Evolutionary conservation across 768 basidiomycete species (phyloP).

Genomic region (Solioccasus polychromus): DNA sequence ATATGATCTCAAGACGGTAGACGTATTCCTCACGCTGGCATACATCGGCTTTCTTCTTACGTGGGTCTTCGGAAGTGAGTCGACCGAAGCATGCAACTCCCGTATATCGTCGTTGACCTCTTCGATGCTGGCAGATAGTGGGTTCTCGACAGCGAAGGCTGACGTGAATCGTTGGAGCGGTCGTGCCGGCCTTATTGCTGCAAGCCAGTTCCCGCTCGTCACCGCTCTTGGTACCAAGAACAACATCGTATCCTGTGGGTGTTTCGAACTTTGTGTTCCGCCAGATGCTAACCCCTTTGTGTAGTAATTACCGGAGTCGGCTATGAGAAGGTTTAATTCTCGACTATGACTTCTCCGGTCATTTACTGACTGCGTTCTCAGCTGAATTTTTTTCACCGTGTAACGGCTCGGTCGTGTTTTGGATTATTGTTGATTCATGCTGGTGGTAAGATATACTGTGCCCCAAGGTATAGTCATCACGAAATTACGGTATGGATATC

Average conservation of each 20-base stretch:
- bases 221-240: slow-evolving; percentile 49
- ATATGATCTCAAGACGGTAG: slow-evolving; percentile 38
- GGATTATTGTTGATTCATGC: slow-evolving; percentile 50
- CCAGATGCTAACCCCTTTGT: neutral
- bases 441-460: slow-evolving; percentile 15
- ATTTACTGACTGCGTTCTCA: slow-evolving; percentile 13
- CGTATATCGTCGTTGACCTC: neutral
- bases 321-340: slow-evolving; percentile 24
- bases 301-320: slow-evolving; percentile 29
- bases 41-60: slow-evolving; percentile 46
- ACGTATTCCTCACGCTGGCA: slow-evolving; percentile 43
- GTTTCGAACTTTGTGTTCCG: too few relatives aligned
- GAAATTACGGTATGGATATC: neutral
- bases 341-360: neutral
- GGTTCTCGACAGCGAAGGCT: neutral
- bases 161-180: slow-evolving; percentile 26
- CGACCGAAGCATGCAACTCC: neutral
- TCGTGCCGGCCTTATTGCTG: slow-evolving; percentile 31
- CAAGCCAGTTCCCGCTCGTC: slow-evolving; percentile 41
- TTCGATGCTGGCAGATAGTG: slow-evolving; percentile 1
- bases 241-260: slow-evolving; percentile 41
- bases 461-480: slow-evolving; percentile 3
- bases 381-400: slow-evolving; percentile 47
- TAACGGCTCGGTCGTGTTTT: slow-evolving; percentile 45
- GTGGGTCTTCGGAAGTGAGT: slow-evolving; percentile 48